Percentiles rank a stretch among this genome's conserved stretches.
These are phyloP conservation scores for Fusarium paranaense DNA, from an alignment of 2,329 filamentous ascomycete genomes.

Conservation along the genomic window DNA sequence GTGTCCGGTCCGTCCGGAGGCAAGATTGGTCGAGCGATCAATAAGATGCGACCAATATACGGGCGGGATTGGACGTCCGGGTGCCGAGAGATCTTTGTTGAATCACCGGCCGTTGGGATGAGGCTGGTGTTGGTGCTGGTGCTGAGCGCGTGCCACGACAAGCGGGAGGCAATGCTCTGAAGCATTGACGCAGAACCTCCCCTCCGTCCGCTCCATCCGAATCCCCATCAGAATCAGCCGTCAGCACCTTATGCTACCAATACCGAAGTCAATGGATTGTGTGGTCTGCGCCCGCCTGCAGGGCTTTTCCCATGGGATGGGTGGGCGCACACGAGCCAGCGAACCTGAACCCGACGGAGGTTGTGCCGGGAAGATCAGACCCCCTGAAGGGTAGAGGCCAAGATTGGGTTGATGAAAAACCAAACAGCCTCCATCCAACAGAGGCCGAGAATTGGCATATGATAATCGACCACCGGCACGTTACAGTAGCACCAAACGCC, in stretches of 20 bases:
- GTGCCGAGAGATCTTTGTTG: conserved; percentile 25
- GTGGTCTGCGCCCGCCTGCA: neutral
- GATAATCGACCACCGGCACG: neutral
- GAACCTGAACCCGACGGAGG: neutral
- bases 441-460: neutral
- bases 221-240: conserved; percentile 8
- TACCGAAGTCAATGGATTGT: neutral
- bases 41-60: neutral
- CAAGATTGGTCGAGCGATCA: conserved; percentile 14
- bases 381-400: neutral
- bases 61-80: neutral
- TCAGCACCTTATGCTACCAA: conserved; percentile 30
- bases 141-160: conserved; percentile 1
- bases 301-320: neutral
- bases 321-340: neutral
- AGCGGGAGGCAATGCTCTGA: neutral
- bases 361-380: neutral
- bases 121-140: conserved; percentile 1
- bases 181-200: neutral
- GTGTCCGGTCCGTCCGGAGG: conserved; percentile 1
- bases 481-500: conserved; percentile 31
- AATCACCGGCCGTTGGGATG: conserved; percentile 31
- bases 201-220: conserved; percentile 7
- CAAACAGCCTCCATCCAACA: neutral
- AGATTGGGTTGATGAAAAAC: conserved; percentile 4